Percentiles rank a stretch among this genome's conserved stretches.
These are phyloP conservation scores for Endocarpon pusillum DNA, from an alignment of 495 filamentous ascomycete species.

Conservation along the genomic window DNA sequence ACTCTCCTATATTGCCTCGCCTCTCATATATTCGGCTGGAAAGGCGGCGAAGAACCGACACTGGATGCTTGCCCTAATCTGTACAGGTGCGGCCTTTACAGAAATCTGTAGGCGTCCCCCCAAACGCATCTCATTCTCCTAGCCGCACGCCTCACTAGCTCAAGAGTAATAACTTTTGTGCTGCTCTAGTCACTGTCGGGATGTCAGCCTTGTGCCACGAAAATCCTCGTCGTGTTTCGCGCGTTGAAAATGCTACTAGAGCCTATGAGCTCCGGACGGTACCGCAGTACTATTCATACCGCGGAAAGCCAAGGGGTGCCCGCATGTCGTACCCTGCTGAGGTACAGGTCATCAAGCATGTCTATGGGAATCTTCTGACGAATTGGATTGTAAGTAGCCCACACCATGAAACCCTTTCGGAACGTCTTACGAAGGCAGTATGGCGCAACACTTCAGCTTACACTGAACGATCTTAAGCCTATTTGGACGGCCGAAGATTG, in stretches of 20 bases:
- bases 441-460: slow-evolving; percentile 16
- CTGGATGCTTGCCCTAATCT: slow-evolving; percentile 17
- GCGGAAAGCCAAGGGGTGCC: slow-evolving; percentile 1
- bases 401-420: not conserved
- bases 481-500: slow-evolving; percentile 21
- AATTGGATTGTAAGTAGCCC: slow-evolving; percentile 3
- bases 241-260: slow-evolving; percentile 1
- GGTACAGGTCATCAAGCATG: slow-evolving; percentile 1
- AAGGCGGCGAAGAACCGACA: slow-evolving; percentile 17
- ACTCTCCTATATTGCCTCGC: slow-evolving; percentile 19
- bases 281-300: slow-evolving; percentile 1
- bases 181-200: slow-evolving; percentile 16
- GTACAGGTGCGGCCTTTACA: slow-evolving; percentile 13
- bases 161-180: not conserved
- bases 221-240: slow-evolving; percentile 3
- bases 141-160: not conserved
- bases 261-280: slow-evolving; percentile 6
- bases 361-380: slow-evolving; percentile 4
- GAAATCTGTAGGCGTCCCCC: slow-evolving; percentile 18
- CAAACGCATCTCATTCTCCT: not conserved
- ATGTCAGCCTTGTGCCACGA: slow-evolving; percentile 22
- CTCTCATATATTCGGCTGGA: slow-evolving; percentile 13
- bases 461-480: slow-evolving; percentile 16
- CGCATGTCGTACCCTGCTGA: not conserved
- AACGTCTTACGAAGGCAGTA: slow-evolving; percentile 6